Base-by-base conservation (phyloP, 495 filamentous ascomycete genomes). In the Rostrohypoxylon terebratum region DNA sequence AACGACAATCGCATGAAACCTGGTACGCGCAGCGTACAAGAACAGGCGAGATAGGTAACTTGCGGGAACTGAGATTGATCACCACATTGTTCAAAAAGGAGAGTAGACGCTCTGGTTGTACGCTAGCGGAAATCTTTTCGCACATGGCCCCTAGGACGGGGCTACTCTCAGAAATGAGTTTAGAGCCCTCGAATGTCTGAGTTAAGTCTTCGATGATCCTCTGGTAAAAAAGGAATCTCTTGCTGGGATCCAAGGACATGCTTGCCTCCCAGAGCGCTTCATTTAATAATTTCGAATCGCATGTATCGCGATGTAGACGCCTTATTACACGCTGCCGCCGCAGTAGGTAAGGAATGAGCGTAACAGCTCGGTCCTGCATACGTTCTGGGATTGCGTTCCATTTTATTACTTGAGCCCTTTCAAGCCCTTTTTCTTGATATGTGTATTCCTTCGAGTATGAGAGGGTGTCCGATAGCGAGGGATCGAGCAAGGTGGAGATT, bases 31-130 rank as follows among this genome's bases (percentile, higher is more conserved):
- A 25, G 13, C 16, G n/a, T 34, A 69, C 8, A 14, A 75, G 42
- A 0, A 16, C 25, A 1, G 20, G 4, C 4, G 75, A 53, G 2
- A 72, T 59, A 3, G 21, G 34, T 1, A 69, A 36, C 7, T 23
- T 33, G 16, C 51, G 31, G 4, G 62, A 72, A 7, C 65, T 54
- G 0, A 77, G 57, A 18, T 69, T 71, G 2, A 78, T 61, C 21
- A 69, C 44, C 21, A 78, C 10, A 59, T 75, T 74, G 62, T 77
- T 73, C 25, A 78, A 64, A 54, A 78, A 69, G 3, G 68, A n/a
- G 13, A 78, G 60, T 16, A 74, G 14, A 5, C 61, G 53, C 33
- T 16, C 34, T 13, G 65, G 61, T 48, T 16, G 54, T 5, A 40
- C 18, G 10, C 8, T 59, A 23, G 1, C 4, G n/a, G 51, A n/a